These are phyloP conservation scores for Venturia effusa DNA, from an alignment of 2,329 filamentous ascomycete genomes.

Conservation along the genomic window DNA sequence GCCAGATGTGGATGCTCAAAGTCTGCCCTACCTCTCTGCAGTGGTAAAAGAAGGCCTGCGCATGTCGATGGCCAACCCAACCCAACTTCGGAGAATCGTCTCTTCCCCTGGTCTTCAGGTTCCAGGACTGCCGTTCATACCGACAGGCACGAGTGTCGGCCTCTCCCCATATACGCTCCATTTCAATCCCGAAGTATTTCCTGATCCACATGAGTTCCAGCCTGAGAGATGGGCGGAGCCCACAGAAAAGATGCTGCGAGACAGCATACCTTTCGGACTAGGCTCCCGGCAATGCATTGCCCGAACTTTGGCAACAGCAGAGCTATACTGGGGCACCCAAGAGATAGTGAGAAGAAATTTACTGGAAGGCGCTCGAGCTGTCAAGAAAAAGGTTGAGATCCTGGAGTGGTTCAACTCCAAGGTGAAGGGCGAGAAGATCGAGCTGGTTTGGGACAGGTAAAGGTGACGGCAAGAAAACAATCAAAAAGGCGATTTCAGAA, in stretches of 20 bases:
- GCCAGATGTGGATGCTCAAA: conserved; percentile 21
- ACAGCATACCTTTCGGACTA: conserved; percentile 39
- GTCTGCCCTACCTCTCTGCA: conserved; percentile 35
- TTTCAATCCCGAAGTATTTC: conserved; percentile 33
- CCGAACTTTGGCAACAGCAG: conserved; percentile 35
- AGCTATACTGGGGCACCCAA: conserved; percentile 33
- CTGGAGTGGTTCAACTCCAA: conserved; percentile 46
- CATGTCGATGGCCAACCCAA: conserved; percentile 41
- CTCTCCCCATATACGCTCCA: conserved; percentile 37
- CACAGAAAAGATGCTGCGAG: conserved; percentile 29
- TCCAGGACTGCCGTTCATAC: conserved; percentile 28
- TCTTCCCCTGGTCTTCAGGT: conserved; percentile 19
- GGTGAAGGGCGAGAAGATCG: conserved; percentile 39
- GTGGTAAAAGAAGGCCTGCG: conserved; percentile 41
- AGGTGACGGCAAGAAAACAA: background rate
- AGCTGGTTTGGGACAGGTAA: conserved; percentile 18
- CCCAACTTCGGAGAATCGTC: conserved; percentile 38
- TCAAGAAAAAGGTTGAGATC: conserved; percentile 36
- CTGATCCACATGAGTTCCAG: conserved; percentile 30
- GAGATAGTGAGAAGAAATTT: conserved; percentile 33
- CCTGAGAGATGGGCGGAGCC: conserved; percentile 39
- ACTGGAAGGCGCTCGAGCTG: conserved; percentile 32
- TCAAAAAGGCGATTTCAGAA: background rate
- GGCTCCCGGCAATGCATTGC: conserved; percentile 41
- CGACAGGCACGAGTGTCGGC: conserved; percentile 35